Base-by-base conservation (phyloP, 1,284 basidiomycete species). In the Rhodotorula glutinis region DNA sequence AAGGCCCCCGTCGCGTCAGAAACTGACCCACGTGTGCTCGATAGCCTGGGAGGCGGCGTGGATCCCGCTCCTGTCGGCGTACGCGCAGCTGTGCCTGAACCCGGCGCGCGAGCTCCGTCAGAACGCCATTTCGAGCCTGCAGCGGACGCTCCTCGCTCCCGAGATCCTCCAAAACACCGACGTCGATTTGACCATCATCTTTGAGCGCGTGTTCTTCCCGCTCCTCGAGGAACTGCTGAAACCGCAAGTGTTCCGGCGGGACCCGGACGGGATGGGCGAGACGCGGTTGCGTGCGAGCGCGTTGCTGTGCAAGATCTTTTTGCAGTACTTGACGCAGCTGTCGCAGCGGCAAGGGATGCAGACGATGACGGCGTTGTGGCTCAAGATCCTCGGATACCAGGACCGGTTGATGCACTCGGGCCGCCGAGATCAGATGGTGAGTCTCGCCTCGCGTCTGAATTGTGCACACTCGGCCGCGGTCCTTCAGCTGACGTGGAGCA, bases 261-360 rank as follows among this genome's bases (percentile, higher is more conserved):
- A 97, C 77, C 88, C 90, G 0, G 84, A 86, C 66, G 92, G 90
- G 40, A 90, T 97, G 84, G 85, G 88, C 10, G 94, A 98, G 81
- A 94, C 91, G 27, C 85, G 94, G 14, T 79, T 96, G 51, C 85
- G 91, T 51, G 91, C 91, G 2, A 91, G 89, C 19, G 90, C 89
- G 23, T 80, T 98, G 57, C 82, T 98, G 33, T 96, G 92, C 84
- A 97, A 97, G 80, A 87, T 88, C 8, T 97, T 98, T 81, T 88
- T 98, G 83, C 92, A 96, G 75, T 89, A 93, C 71, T 88, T 94
- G 70, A 83, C 90, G 40, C 85, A 88, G 46, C 87, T 94, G 66
- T 83, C 82, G 66, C 83, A 85, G 74, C 81, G 81, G n/a, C 82
- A 85, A 53, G 82, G 84, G n/a, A 69, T 74, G 61, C 70, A 74